Evolutionary conservation across 2,329 filamentous ascomycete species (phyloP), one percentile per base, ranked within the genome.

Genomic region (Colletotrichum sp.): DNA sequence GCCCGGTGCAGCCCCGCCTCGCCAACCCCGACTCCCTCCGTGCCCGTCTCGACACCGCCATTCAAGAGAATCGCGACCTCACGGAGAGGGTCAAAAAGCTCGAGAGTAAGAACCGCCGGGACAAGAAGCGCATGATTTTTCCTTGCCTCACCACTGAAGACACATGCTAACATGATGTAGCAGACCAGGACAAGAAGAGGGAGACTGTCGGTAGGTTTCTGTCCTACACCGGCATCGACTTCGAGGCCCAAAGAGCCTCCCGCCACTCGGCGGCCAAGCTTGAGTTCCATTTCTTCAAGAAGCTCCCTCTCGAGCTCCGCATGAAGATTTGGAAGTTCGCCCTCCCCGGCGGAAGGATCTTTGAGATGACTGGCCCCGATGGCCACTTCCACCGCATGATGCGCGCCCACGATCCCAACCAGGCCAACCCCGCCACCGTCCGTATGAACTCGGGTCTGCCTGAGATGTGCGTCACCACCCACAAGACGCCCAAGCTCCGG

Each of bases 271-370:
- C 24, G 21, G 30, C 36, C 69, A 75, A 55, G 26, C 34, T 43
- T 18, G 66, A 73, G 56, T 78, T 78, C 16, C 28, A 48, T 13
- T 34, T 62, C 32, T 78, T 78, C 21, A 56, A 43, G 34, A 68
- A 68, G 28, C 72, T 78, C 15, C 76, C 76, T 1, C 28, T 68
- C 32, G 76, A 78, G 71, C 70, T 78, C 16, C 76, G 76, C 13
- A 77, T 70, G 55, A 77, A 69, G 66, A 78, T 78, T 18, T 78
- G 76, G 76, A 77, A 78, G 66, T 32, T 75, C 21, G 75, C 75
- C 7, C 71, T 78, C 10, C 76, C 75, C 4, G 52, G 62, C 26
- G 61, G 65, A 30, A 66, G 76, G 5, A 60, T 78, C n/a, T 78
- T 78, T 18, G 73, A 76, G 28, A 58, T 76, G 8, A 62, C 62